Evolutionary conservation across 148 eudicot genomes (phyloP).

Genomic region (Drosera capensis): DNA sequence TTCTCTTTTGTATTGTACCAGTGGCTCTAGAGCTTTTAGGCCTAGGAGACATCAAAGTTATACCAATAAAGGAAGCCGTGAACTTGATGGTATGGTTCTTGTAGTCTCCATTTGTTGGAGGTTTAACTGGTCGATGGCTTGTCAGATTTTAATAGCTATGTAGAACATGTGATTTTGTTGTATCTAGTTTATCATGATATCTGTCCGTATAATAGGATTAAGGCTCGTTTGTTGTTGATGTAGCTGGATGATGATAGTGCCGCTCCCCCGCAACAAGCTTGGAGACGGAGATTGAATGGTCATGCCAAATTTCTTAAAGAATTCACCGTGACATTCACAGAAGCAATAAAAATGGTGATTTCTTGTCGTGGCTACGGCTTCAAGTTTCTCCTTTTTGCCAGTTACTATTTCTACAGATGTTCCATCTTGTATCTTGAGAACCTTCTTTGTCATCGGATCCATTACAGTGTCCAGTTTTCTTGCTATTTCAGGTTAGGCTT

Average conservation of each 20-base stretch:
- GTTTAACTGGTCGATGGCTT: too few species aligned
- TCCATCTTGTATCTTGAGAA: too few species aligned
- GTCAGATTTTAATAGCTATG: too few species aligned
- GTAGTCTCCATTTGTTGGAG: too few species aligned
- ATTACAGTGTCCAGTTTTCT: neutral
- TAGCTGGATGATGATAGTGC: slow-evolving; percentile 93
- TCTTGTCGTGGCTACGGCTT: neutral
- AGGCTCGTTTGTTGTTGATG: slow-evolving; percentile 3
- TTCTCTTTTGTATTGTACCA: too few species aligned
- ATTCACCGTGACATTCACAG: slow-evolving; percentile 82
- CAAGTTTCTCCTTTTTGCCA: neutral
- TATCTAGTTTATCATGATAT: neutral
- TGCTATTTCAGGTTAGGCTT: slow-evolving; percentile 54
- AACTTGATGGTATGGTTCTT: too few species aligned
- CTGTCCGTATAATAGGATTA: neutral
- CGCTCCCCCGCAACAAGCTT: slow-evolving; percentile 85
- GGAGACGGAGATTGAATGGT: slow-evolving; percentile 87
- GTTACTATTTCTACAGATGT: too few species aligned
- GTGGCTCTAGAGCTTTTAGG: too few species aligned
- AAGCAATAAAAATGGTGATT: slow-evolving; percentile 80
- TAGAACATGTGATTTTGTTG: neutral
- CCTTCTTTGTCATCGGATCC: neutral
- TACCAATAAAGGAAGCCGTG: too few species aligned
- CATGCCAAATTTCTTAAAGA: slow-evolving; percentile 87
- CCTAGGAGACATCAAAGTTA: too few species aligned